Base-by-base conservation (phyloP, 306 rosid genomes). In the Prunus salicina region DNA sequence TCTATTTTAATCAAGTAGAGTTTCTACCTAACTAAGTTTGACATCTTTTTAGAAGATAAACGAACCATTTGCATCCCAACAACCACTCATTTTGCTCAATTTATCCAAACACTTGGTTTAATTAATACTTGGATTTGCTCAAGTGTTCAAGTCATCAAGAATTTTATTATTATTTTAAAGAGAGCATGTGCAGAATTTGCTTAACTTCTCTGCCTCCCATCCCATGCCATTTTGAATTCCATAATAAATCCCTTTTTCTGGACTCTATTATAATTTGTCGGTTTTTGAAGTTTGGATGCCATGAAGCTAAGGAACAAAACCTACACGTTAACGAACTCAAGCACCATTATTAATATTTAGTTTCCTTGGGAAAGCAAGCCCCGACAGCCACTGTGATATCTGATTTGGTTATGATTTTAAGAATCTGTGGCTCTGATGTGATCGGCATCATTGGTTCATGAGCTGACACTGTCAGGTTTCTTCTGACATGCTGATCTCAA, bases 381-480 rank as follows among this genome's bases (percentile, higher is more conserved):
- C 73, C 72, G 80, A 81, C 84, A 53, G 67, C 18, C 62, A 24
- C 25, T 13, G 2, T 15, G 74, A 41, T 69, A 53, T 24, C 58
- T 7, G 27, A 27, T 12, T 12, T 25, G 2, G 12, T 25, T 15
- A 15, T 28, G 7, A 58, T 25, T 15, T 16, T 4, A 43, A 25
- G 61, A 65, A 71, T 14, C 2, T 58, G 28, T 46, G 82, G 71
- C 45, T 64, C 2, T 46, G 81, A 74, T 80, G 73, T 4, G 45
- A 25, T 79, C 87, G 77, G 74, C 90, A 84, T 80, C 84, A 81
- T 45, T 46, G 20, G 71, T 34, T 81, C 4, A 72, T 22, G 52
- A 70, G 41, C 45, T 57, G 63, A 69, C 67, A 52, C 1, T 52
- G 68, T 64, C 32, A 12, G 60, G 68, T 71, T 58, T 64, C 27